Conservation (phyloP, 2,329 filamentous ascomycete species). For the Fusarium torreyae region DNA sequence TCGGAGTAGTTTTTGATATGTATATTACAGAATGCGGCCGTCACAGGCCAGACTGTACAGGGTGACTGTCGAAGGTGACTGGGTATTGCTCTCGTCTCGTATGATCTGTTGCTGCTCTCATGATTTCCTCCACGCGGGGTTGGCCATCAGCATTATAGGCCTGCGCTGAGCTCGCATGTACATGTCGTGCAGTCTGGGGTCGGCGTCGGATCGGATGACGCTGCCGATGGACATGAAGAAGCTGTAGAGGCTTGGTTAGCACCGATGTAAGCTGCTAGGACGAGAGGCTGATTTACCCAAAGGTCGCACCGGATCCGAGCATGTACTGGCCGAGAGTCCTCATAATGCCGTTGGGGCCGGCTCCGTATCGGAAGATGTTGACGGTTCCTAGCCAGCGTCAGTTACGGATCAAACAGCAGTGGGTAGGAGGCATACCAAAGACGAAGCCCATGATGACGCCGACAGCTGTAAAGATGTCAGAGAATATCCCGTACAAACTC, state of each 20-base stretch:
- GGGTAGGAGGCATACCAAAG: slow-evolving; percentile 75
- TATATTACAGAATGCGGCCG: slow-evolving; percentile 51
- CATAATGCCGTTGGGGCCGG: slow-evolving; percentile 93
- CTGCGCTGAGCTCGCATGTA: slow-evolving; percentile 82
- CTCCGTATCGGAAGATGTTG: slow-evolving; percentile 95
- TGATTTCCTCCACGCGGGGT: slow-evolving; percentile 57
- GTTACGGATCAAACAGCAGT: not conserved
- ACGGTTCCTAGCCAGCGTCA: slow-evolving; percentile 77
- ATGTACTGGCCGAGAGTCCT: slow-evolving; percentile 97
- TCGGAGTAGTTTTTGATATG: slow-evolving; percentile 43
- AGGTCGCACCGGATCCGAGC: slow-evolving; percentile 93
- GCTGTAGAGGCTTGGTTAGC: slow-evolving; percentile 56
- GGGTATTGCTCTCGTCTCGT: slow-evolving; percentile 48
- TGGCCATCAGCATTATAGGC: slow-evolving; percentile 74
- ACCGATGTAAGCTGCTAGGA: slow-evolving; percentile 1
- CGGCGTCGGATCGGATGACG: slow-evolving; percentile 92
- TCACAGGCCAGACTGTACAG: slow-evolving; percentile 48
- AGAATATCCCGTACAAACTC: not conserved
- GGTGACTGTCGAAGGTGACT: slow-evolving; percentile 44
- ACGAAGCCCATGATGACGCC: slow-evolving; percentile 98
- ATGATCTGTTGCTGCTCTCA: slow-evolving; percentile 41
- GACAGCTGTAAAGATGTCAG: slow-evolving; percentile 76
- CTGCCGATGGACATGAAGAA: slow-evolving; percentile 99
- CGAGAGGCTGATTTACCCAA: slow-evolving; percentile 75
- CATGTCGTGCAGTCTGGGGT: slow-evolving; percentile 80